Conservation (phyloP, 805 yeast species). For the Wickerhamomyces pijperi region DNA sequence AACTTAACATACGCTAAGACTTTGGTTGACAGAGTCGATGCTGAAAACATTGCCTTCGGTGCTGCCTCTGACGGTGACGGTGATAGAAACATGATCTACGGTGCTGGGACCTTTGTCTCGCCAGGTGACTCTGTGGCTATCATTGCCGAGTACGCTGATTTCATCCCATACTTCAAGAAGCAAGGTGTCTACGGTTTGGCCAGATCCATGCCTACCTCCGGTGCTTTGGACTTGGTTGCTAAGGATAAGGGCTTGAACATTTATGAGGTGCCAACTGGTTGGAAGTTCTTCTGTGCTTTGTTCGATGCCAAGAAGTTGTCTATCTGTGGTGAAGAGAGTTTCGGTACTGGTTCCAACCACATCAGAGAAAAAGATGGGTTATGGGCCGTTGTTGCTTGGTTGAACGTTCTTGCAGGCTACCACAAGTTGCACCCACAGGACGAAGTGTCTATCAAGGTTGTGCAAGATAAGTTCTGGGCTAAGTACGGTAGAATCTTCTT, state of each 20-base stretch:
- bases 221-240: slow-evolving; percentile 89
- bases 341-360: slow-evolving; percentile 97
- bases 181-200: slow-evolving; percentile 89
- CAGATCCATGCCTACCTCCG: slow-evolving; percentile 94
- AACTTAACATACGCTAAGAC: slow-evolving; percentile 89
- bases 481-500: slow-evolving; percentile 95
- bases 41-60: slow-evolving; percentile 76
- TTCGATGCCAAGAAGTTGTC: slow-evolving; percentile 89
- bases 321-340: slow-evolving; percentile 96
- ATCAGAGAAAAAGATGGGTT: slow-evolving; percentile 96
- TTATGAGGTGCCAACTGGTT: slow-evolving; percentile 97
- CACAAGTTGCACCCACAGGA: slow-evolving; percentile 43
- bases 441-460: slow-evolving; percentile 60
- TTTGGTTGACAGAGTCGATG: slow-evolving; percentile 78
- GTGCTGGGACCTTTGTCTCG: slow-evolving; percentile 86
- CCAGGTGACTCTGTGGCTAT: slow-evolving; percentile 99
- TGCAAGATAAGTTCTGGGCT: slow-evolving; percentile 80
- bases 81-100: slow-evolving; percentile 97
- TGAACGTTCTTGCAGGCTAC: slow-evolving; percentile 84
- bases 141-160: slow-evolving; percentile 85
- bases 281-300: slow-evolving; percentile 95
- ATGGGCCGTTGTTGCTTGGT: slow-evolving; percentile 98
- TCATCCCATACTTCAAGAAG: slow-evolving; percentile 83
- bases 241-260: slow-evolving; percentile 57
- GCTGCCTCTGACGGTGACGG: slow-evolving; percentile 99